Evolutionary conservation across 495 filamentous ascomycete genomes (phyloP), one percentile per base, ranked within the genome.

Genomic region (Penicillium mononematosum): DNA sequence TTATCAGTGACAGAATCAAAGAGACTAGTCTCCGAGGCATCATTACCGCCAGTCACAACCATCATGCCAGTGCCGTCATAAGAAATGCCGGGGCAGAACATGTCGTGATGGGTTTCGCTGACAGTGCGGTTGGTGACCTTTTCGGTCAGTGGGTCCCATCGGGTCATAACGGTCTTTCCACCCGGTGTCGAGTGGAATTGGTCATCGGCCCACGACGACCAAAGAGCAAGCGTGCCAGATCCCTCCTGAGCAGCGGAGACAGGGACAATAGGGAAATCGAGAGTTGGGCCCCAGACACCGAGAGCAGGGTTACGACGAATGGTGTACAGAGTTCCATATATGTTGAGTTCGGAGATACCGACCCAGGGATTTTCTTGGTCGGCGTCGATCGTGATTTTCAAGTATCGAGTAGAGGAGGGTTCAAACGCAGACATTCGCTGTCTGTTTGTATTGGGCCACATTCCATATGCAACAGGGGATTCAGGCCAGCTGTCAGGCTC

Each of bases 61-160:
- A 83, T 69, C n/a, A 66, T 70, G 16, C 84, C 84, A 19, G 75
- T 68, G 22, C 69, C 61, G 56, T 81, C 77, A 10, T 80, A 59
- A 4, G 78, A 80, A 27, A 82, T 80, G 1, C 84, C 83, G 5
- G 84, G 83, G 63, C 84, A 86, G 60, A 86, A 87, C 81, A 87
- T 86, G 58, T 83, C 79, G 45, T 83, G 81, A 7, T 73, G 55
- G 12, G 77, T 85, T 49, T 84, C 69, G 20, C 60, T 59, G 39
- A 83, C 60, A 14, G 61, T 69, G 20, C 67, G 61, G 39, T 75
- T 67, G n/a, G 72, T 70, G 1, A 79, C 64, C 0, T 54, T 63
- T 6, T 65, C 61, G 4, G 56, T 70, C 7, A 45, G 41, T 31
- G 58, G 47, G 48, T 60, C 53, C 58, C 53, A 60, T 1, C 47